Conservation (phyloP, 2,329 filamentous ascomycete species). For the Fusarium incarnatum region DNA sequence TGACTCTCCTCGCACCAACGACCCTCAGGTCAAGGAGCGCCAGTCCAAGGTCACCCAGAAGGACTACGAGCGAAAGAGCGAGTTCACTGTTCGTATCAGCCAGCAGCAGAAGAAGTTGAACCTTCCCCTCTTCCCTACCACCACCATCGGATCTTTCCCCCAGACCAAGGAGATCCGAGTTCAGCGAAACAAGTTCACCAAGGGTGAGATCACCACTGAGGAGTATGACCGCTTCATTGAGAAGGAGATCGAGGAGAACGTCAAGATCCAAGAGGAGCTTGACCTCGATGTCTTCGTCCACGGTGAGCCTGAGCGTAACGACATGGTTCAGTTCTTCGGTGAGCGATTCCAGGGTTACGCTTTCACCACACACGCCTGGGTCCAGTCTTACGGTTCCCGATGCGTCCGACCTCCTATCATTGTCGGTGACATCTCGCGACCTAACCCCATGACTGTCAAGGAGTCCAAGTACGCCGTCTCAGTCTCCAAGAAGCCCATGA, state of each 20-base stretch:
- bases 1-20: conserved; percentile 94
- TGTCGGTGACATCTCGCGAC: conserved; percentile 97
- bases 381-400: conserved; percentile 97
- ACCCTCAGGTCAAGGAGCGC: conserved; percentile 96
- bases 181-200: conserved; percentile 98
- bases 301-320: conserved; percentile 99
- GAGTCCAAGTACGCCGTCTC: conserved; percentile 99
- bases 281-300: conserved; percentile 97
- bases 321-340: conserved; percentile 99
- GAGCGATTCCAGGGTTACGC: conserved; percentile 96
- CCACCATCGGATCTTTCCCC: conserved; percentile 99
- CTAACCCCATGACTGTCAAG: conserved; percentile 98
- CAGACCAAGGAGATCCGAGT: conserved; percentile 99
- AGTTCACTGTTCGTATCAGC: conserved; percentile 85
- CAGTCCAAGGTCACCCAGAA: conserved; percentile 86
- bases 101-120: conserved; percentile 93
- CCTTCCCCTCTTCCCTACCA: conserved; percentile 97
- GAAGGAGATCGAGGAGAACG: conserved; percentile 95
- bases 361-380: conserved; percentile 99
- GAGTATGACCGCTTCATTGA: conserved; percentile 99
- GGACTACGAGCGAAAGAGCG: conserved; percentile 92
- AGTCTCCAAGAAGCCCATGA: conserved; percentile 99
- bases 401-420: conserved; percentile 99
- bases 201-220: conserved; percentile 91
- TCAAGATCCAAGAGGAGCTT: conserved; percentile 98